Percentiles rank a stretch among this genome's conserved stretches.
Evolutionary conservation across 1,139 yeast species (phyloP).

Genomic region (Magnusiomyces tetraspermus): DNA sequence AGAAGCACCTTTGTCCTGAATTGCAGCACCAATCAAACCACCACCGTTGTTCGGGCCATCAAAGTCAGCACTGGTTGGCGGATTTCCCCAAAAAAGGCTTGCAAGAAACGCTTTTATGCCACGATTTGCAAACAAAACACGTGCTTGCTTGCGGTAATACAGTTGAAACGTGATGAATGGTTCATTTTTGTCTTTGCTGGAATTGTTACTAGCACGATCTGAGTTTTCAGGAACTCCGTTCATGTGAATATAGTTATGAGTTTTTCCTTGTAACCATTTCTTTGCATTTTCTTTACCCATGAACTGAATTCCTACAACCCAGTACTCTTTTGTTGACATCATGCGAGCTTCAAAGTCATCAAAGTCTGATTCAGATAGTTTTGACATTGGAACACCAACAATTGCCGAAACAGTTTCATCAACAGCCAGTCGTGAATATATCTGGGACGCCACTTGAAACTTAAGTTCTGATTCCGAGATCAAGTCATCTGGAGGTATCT

Average conservation of each 20-base stretch:
- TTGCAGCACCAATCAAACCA: not conserved
- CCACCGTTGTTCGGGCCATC: not conserved
- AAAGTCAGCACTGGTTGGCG: not conserved
- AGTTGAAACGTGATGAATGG: not conserved
- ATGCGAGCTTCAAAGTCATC: not conserved
- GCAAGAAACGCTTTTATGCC: not conserved
- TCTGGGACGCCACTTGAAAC: not conserved
- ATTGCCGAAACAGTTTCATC: slow-evolving; percentile 3
- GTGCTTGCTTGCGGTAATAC: not conserved
- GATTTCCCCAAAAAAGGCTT: not conserved
- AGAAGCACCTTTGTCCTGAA: not conserved
- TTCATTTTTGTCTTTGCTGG: not conserved
- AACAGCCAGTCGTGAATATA: not conserved
- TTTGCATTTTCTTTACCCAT: not conserved
- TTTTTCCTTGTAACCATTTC: not conserved
- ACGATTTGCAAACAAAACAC: not conserved
- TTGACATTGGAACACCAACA: not conserved
- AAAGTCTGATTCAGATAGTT: not conserved
- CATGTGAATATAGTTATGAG: not conserved
- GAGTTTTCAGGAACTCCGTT: not conserved
- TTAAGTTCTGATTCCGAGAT: not conserved
- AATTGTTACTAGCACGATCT: not conserved
- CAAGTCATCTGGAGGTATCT: not conserved
- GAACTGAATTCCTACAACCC: slow-evolving; percentile 1
- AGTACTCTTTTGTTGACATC: not conserved